Evolutionary conservation across 495 filamentous ascomycete genomes (phyloP), one percentile per base, ranked within the genome.

Genomic region (Cladorrhinum samala): DNA sequence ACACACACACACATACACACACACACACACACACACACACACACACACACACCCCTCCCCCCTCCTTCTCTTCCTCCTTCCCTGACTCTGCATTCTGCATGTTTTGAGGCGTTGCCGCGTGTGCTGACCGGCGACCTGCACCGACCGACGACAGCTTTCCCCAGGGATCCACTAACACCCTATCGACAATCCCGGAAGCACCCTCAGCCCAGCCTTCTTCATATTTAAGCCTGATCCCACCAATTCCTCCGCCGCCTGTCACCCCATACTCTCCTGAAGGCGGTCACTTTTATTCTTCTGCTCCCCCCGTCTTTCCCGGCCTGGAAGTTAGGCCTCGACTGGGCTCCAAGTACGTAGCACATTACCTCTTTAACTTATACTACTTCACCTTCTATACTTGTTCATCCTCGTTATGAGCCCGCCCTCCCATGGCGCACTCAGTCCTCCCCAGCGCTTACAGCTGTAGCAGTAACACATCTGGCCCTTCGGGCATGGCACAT

Each of bases 401-500:
- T 49, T 38, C 50, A 36, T 37, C 30, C 50, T 45, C 45, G 54
- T 53, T 33, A 53, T 50, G 41, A 45, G 36, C 40, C 47, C 54
- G 36, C 53, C 52, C 24, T 58, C 56, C 50, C 60, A 67, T 61
- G 66, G 59, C 57, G 56, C 53, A 55, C 57, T 56, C 46, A 9
- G 52, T 54, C 57, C 49, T 60, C 52, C 45, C 64, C 51, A 53
- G 55, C 54, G 63, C 73, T 77, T 64, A 75, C 70, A 63, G 55
- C 56, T 58, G 56, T 63, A 67, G 56, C 61, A 73, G 67, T 71
- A 77, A 63, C 60, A 74, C 67, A 43, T 63, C 72, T 52, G 68
- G 74, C 55, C 66, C 45, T 25, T 47, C 75, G 72, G 74, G 74
- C 59, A 78, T 80, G 75, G 75, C 77, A 72, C 75, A 77, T 68